Evolutionary conservation across 1,139 yeast species (phyloP).

Genomic region (Diutina siamensis): DNA sequence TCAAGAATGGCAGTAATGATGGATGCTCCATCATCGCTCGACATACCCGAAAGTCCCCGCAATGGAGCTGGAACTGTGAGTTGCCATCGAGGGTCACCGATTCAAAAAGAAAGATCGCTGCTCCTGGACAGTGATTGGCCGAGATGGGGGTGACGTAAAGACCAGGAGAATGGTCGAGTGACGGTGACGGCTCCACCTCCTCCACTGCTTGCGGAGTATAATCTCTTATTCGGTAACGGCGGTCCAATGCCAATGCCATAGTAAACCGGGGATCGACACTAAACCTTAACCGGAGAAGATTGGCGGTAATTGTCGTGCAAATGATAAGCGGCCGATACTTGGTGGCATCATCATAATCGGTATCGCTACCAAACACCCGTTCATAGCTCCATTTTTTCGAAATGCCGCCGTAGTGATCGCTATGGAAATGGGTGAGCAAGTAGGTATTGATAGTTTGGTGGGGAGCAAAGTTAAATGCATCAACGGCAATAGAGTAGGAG

Average conservation of each 20-base stretch:
- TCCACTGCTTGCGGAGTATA: conserved; percentile 9
- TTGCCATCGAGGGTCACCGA: conserved; percentile 21
- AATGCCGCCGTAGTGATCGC: conserved; percentile 89
- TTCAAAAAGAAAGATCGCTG: conserved; percentile 68
- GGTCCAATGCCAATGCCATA: conserved; percentile 33
- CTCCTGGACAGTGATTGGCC: conserved; percentile 97
- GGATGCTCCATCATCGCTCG: conserved; percentile 28
- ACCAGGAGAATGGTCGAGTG: conserved; percentile 19
- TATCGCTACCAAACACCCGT: conserved; percentile 22
- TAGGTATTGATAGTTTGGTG: conserved; percentile 37
- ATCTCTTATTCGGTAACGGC: conserved; percentile 19
- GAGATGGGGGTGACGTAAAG: conserved; percentile 54
- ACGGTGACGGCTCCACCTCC: conserved; percentile 10
- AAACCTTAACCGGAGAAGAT: conserved; percentile 41
- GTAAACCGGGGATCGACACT: conserved; percentile 45
- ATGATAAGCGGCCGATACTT: conserved; percentile 29
- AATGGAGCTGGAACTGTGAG: conserved; percentile 46
- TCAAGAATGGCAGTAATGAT: conserved; percentile 21
- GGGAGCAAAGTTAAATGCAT: conserved; percentile 51
- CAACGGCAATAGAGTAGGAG: conserved; percentile 40
- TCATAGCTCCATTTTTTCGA: conserved; percentile 59
- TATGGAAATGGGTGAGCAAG: conserved; percentile 74
- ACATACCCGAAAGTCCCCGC: conserved; percentile 85
- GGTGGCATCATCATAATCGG: neutral
- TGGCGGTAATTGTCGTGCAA: conserved; percentile 60